Conservation (phyloP, 768 basidiomycete genomes). For the Fistulinella prunicolor region DNA sequence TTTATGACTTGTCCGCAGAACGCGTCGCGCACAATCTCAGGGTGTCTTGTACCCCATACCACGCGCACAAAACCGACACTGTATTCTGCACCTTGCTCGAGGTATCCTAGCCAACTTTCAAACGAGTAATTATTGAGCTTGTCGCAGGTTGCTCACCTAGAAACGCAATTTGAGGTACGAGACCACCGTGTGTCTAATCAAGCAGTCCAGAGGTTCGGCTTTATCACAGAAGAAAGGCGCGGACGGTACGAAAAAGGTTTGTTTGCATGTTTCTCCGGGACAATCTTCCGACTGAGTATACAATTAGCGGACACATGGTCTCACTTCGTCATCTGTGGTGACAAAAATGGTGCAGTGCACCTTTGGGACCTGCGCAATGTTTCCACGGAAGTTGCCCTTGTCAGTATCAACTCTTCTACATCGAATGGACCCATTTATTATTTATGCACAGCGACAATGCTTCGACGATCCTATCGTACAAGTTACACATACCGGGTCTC, state of each 20-base stretch:
- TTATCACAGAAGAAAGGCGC: conserved; percentile 32
- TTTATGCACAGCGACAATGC: conserved; percentile 30
- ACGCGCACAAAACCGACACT: conserved; percentile 37
- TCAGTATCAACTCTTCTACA: conserved; percentile 9
- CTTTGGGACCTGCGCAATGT: conserved; percentile 49
- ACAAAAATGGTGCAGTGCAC: conserved; percentile 39
- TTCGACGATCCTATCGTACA: conserved; percentile 39
- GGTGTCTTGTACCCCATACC: conserved; percentile 42
- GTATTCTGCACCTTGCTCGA: conserved; percentile 44
- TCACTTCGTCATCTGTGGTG: conserved; percentile 43
- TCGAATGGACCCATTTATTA: background rate
- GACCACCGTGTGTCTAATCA: conserved; percentile 40
- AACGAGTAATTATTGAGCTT: background rate
- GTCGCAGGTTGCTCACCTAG: conserved; percentile 45
- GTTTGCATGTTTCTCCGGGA: conserved; percentile 6
- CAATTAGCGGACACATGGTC: conserved; percentile 28
- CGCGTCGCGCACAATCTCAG: conserved; percentile 40
- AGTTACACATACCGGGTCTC: conserved; percentile 33
- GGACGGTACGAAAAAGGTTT: conserved; percentile 47
- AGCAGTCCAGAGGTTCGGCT: conserved; percentile 46
- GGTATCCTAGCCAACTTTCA: conserved; percentile 27
- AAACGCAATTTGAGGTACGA: conserved; percentile 51
- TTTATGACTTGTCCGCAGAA: conserved; percentile 48
- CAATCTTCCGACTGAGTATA: conserved; percentile 15
- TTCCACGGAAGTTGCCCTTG: conserved; percentile 22